Evolutionary conservation across 805 yeast species (phyloP), one percentile per base, ranked within the genome.

Genomic region (Cyberlindnera misumaiensis): DNA sequence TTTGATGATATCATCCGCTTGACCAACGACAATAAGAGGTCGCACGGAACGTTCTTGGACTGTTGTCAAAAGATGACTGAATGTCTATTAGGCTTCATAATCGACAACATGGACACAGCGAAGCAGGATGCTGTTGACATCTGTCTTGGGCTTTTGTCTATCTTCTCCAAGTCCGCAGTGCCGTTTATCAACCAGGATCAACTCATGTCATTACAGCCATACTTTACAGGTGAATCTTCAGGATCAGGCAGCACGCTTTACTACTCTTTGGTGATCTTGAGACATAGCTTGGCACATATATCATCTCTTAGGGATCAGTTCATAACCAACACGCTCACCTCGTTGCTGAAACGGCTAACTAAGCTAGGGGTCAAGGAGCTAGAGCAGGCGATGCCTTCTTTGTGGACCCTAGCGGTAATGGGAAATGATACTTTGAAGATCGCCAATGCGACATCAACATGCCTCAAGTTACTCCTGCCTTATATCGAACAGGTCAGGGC

Each of bases 381-480:
- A 8, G 74, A 74, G n/a, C 80, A 79, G 51, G 95, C 90, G 0
- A 71, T 85, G 56, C 87, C 88, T 1, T 68, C 85, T 40, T 59
- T 76, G 4, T 78, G 87, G 82, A 58, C 57, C 8, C 60, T 84
- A 0, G 68, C 83, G 2, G 51, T 46, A 3, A 58, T 72, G 48
- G 64, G 68, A 30, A 59, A 65, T 2, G 76, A 73, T 35, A 67
- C 72, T 0, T 40, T 51, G 0, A 73, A 73, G 44, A 49, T 84
- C 4, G 73, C 77, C 0, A 74, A 70, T 45, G 89, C 89, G 0
- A 73, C 85, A 14, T 60, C 76, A 0, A 76, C 88, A 0, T 75
- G 87, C 29, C 54, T 85, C 43, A 59, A 60, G 13, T 62, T 72
- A 37, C 46, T 81, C 4, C 62, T 63, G 30, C 80, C 79, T 0